Percentiles rank a stretch among this genome's conserved stretches.
Conservation (phyloP, 1,284 basidiomycete genomes). For the Sanghuangporus sanghuang region DNA sequence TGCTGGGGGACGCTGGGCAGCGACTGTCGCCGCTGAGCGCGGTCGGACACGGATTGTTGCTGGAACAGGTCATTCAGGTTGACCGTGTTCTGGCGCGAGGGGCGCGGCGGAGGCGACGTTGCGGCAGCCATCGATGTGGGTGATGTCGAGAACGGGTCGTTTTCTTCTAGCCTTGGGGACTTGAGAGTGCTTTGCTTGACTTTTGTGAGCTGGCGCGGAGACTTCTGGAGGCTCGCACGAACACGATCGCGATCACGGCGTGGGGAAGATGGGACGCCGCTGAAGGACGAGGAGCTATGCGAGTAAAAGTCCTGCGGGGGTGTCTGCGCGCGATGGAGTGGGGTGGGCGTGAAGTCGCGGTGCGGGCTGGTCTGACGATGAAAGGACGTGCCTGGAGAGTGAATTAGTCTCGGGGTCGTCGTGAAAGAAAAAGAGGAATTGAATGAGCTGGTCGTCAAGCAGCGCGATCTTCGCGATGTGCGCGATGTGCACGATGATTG, state of each 20-base stretch:
- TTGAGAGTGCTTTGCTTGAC: background rate
- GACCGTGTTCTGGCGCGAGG: slow-evolving; percentile 76
- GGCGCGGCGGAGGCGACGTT: slow-evolving; percentile 59
- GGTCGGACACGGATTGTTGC: slow-evolving; percentile 23
- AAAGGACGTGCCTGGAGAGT: background rate
- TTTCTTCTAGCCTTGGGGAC: background rate
- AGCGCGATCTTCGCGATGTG: background rate
- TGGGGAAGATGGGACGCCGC: background rate
- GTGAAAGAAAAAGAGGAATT: slow-evolving; percentile 17
- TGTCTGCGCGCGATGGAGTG: slow-evolving; percentile 17
- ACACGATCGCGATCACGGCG: slow-evolving; percentile 5
- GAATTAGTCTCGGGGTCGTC: slow-evolving; percentile 18
- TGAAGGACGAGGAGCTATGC: slow-evolving; percentile 31
- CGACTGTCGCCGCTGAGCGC: slow-evolving; percentile 48
- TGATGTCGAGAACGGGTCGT: slow-evolving; percentile 5
- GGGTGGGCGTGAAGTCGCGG: slow-evolving; percentile 8
- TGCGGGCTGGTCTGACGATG: slow-evolving; percentile 6
- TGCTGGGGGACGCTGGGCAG: slow-evolving; percentile 20
- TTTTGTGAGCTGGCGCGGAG: slow-evolving; percentile 12
- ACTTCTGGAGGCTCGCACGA: slow-evolving; percentile 17
- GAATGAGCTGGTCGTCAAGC: background rate
- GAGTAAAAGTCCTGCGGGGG: slow-evolving; percentile 20
- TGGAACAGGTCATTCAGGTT: slow-evolving; percentile 67
- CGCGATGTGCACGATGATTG: slow-evolving; percentile 6
- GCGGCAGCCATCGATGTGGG: slow-evolving; percentile 8